Base-by-base conservation (phyloP, 345 rosid species). In the Murraya paniculata region DNA sequence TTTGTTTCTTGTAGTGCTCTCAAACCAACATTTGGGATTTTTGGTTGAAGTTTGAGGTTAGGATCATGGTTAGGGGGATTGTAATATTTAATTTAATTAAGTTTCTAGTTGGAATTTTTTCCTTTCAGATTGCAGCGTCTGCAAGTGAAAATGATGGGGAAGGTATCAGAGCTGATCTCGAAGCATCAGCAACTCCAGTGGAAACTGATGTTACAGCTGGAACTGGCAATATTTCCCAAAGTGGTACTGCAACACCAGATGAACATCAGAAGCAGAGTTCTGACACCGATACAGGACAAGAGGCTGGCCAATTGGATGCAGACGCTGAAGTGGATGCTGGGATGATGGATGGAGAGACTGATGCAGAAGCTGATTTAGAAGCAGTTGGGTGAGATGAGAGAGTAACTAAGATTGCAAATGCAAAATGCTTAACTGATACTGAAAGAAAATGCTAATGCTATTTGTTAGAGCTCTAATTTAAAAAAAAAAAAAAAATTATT, bases 241-340 rank as follows among this genome's bases (percentile, higher is more conserved):
- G 83, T 4, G 83, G 86, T 77, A 87, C 88, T 58, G 87, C 91
- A 22, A 85, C 93, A 0, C 94, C 92, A 2, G 98, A 93, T 38
- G 99, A 91, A 72, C 88, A 86, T 22, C 91, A 86, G 83, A 92
- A 90, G 91, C 92, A 86, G 38, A 88, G 89, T 85, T 86, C 97
- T 2, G 97, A 93, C 31, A 82, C 88, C 0, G 94, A 92, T 24
- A 84, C 61, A 0, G 94, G 94, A 77, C 98, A 88, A 78, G 98
- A 95, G 78, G 86, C 91, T 1, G 97, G 96, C 18, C 97, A 89
- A 67, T 67, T 87, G 50, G 97, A 93, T 73, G 90, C 90, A 19
- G 92, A 92, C 25, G 89, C 83, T 0, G 90, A 88, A 77, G 86
- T 71, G 13, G 94, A 89, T 74, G 76, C 85, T 1, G 96, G 90